Conservation (phyloP, 495 filamentous ascomycete species). For the Neurospora pannonica region DNA sequence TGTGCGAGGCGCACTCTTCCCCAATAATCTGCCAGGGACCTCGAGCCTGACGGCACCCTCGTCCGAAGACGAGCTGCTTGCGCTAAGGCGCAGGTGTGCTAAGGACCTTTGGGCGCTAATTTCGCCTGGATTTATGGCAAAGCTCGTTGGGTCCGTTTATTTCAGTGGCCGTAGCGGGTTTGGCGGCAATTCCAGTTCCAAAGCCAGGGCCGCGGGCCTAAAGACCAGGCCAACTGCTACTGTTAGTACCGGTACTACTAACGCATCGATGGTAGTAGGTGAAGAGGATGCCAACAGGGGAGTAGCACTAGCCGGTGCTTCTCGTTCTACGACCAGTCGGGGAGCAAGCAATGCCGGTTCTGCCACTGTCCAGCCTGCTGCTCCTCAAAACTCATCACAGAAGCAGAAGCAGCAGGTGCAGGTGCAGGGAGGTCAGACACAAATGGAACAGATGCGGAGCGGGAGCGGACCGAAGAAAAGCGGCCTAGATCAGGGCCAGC, state of each 20-base stretch:
- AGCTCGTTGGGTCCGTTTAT: conserved; percentile 37
- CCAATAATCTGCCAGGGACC: conserved; percentile 55
- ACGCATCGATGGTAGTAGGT: background rate
- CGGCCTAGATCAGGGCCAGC: conserved; percentile 12
- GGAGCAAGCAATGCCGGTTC: background rate
- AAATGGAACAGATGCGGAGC: background rate
- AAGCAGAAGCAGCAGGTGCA: background rate
- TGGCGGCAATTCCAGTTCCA: background rate
- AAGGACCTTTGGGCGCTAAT: conserved; percentile 41
- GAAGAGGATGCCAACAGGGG: background rate
- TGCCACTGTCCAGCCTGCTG: background rate
- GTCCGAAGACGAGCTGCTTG: conserved; percentile 36
- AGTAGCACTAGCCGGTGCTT: background rate
- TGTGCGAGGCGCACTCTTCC: conserved; percentile 66
- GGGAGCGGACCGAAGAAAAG: background rate
- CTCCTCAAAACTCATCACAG: background rate
- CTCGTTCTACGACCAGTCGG: background rate
- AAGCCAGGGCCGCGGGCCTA: background rate
- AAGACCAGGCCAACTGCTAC: background rate
- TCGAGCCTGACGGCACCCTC: conserved; percentile 37
- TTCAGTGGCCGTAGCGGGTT: conserved; percentile 27
- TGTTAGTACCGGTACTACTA: background rate
- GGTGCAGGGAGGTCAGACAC: background rate
- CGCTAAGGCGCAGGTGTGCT: conserved; percentile 43
- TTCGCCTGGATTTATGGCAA: conserved; percentile 21